Percentiles rank a stretch among this genome's conserved stretches.
phyloP scores from a whole-genome alignment of 768 basidiomycete genomes.

The Tricholoma sp. region DNA sequence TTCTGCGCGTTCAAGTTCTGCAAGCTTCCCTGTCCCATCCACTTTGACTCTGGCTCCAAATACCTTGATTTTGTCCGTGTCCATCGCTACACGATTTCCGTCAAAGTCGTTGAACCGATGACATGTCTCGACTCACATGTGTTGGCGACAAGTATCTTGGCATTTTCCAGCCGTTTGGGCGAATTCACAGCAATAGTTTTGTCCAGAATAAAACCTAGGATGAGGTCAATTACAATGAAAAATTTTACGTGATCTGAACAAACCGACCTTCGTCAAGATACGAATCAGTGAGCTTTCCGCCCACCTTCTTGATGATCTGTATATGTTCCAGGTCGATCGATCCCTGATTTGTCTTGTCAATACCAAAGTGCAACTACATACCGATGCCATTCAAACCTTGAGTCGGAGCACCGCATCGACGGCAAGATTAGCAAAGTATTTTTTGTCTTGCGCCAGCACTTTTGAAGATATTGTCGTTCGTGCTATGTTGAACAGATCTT shows the following conservation, averaged over 20 bases:
- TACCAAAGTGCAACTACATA: not conserved
- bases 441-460: conserved; percentile 94
- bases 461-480: conserved; percentile 94
- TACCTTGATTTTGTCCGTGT: conserved; percentile 99
- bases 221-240: not conserved
- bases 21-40: conserved; percentile 93
- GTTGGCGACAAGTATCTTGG: conserved; percentile 94
- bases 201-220: conserved; percentile 90
- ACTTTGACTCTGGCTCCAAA: conserved; percentile 97
- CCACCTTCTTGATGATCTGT: conserved; percentile 99
- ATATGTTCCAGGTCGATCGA: conserved; percentile 97
- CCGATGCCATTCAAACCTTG: conserved; percentile 44
- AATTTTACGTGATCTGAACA: not conserved
- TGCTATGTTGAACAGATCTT: conserved; percentile 95
- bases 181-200: conserved; percentile 93
- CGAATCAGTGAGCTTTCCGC: conserved; percentile 95
- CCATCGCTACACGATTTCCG: conserved; percentile 68
- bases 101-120: not conserved
- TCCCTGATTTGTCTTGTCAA: conserved; percentile 48
- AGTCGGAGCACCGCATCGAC: conserved; percentile 93
- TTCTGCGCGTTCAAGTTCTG: conserved; percentile 96
- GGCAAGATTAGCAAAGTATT: conserved; percentile 96
- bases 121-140: conserved; percentile 61
- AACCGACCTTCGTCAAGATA: conserved; percentile 90
- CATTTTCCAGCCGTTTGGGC: conserved; percentile 92